Conservation (phyloP, 306 rosid genomes). For the Ormosia emarginata region DNA sequence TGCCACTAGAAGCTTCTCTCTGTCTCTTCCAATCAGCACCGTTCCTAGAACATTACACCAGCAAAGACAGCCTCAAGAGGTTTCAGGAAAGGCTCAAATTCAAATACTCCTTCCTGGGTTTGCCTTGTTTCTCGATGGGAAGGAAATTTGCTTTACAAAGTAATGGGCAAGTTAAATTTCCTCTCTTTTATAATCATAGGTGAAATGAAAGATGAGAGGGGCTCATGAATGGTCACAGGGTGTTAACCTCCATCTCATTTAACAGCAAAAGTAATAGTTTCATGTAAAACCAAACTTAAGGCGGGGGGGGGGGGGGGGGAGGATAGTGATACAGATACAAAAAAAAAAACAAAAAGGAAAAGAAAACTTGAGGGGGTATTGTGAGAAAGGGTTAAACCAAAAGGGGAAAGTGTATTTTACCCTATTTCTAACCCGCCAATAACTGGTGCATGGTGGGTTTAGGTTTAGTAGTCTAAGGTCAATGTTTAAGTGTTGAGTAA, state of each 20-base stretch:
- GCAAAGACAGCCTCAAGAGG: not conserved
- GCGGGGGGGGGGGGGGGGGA: too few species aligned
- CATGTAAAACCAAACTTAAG: not conserved
- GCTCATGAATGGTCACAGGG: not conserved
- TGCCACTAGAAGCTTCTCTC: conserved; percentile 22
- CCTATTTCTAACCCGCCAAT: not conserved
- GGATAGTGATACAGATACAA: not conserved
- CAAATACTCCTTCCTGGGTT: not conserved
- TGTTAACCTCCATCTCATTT: not conserved
- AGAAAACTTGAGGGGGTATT: not conserved
- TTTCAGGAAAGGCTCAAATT: not conserved
- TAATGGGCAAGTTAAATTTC: not conserved
- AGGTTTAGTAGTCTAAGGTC: too few species aligned
- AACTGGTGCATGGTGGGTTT: not conserved
- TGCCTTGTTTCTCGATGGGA: not conserved
- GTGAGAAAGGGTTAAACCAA: not conserved
- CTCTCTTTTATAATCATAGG: not conserved
- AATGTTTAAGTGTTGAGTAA: not conserved
- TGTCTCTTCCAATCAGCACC: conserved; percentile 17
- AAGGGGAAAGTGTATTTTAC: not conserved
- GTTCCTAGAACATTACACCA: not conserved
- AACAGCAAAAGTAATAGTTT: not conserved
- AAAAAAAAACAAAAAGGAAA: too few species aligned
- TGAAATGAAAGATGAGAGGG: not conserved
- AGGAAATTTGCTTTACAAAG: not conserved